Percentiles rank a stretch among this genome's conserved stretches.
Evolutionary conservation across 2,329 filamentous ascomycete genomes (phyloP).

Genomic region (Aspergillus melleus): DNA sequence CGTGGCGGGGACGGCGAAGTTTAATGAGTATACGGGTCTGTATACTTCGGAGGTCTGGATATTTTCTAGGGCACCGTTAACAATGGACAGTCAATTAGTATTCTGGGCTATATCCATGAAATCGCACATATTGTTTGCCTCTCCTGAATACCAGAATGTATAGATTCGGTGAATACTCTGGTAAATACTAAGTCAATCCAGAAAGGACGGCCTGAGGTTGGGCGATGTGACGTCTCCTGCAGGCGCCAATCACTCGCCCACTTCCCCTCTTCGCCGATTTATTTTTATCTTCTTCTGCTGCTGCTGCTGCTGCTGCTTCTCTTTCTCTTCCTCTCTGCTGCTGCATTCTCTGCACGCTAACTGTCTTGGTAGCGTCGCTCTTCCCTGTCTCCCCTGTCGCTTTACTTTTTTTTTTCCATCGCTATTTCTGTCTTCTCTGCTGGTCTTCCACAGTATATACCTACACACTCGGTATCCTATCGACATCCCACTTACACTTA

Average conservation of each 20-base stretch:
- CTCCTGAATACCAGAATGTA: too few relatives aligned
- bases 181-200: not conserved
- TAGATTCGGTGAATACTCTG: too few relatives aligned
- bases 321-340: conserved; percentile 16
- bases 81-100: too few relatives aligned
- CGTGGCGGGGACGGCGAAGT: conserved; percentile 6
- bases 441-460: too few relatives aligned
- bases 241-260: conserved; percentile 14
- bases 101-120: too few relatives aligned
- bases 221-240: conserved; percentile 13
- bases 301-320: conserved; percentile 4
- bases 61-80: too few relatives aligned
- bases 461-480: too few relatives aligned
- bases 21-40: not conserved
- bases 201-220: not conserved
- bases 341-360: conserved; percentile 24
- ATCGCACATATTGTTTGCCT: too few relatives aligned
- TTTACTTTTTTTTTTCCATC: not conserved
- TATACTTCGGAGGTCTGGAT: too few relatives aligned
- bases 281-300: not conserved
- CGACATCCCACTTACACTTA: not conserved
- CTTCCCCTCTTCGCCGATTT: conserved; percentile 1
- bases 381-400: conserved; percentile 7
- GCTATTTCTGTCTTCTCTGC: not conserved
- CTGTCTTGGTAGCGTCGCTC: conserved; percentile 10